Evolutionary conservation across 345 rosid species (phyloP), one percentile per base, ranked within the genome.

Genomic region (Rhizophora mangle): DNA sequence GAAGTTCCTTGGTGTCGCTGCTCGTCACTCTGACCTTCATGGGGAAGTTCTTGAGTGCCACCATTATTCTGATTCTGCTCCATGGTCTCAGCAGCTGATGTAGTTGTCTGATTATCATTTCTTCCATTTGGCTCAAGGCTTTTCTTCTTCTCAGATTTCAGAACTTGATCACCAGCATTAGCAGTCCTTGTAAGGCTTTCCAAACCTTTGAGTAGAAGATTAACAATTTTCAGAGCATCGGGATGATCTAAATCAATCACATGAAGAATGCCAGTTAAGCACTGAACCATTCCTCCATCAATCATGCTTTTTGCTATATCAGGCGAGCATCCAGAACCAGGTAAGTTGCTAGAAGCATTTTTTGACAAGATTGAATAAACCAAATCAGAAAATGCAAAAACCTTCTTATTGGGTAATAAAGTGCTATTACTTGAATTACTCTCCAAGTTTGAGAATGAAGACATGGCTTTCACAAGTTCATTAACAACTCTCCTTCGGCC

Each of bases 231-330:
- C 10, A 97, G 90, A 77, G 98, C 91, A 80, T 94, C 93, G 64
- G 97, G 97, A 86, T 94, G 97, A 76, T 94, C 98, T 65, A 94
- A 82, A 82, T 94, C 98, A 68, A 94, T 81, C 71, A 84, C 96
- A 69, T 87, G 85, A 76, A 94, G 91, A 83, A 94, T 85, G 78
- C 81, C 81, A 39, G 95, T 89, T 55, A 94, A 71, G 79, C 87
- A 89, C 72, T 76, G 90, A 56, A 88, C 91, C 85, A 89, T 86
- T 62, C 97, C 90, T 51, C 95, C 96, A 71, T 91, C 97, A 63
- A 91, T 91, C 98, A 94, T 91, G 84, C 91, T 82, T 82, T 88
- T 94, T 56, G 98, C 97, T 66, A 94, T 88, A 68, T 94, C 98
- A 15, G 95, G 91, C 9, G 96, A 89, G 74, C 90, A 91, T 60